Percentiles rank a stretch among this genome's conserved stretches.
Evolutionary conservation across 192 early-diverging fungal species (phyloP).

Genomic region (Coemansia sp.): DNA sequence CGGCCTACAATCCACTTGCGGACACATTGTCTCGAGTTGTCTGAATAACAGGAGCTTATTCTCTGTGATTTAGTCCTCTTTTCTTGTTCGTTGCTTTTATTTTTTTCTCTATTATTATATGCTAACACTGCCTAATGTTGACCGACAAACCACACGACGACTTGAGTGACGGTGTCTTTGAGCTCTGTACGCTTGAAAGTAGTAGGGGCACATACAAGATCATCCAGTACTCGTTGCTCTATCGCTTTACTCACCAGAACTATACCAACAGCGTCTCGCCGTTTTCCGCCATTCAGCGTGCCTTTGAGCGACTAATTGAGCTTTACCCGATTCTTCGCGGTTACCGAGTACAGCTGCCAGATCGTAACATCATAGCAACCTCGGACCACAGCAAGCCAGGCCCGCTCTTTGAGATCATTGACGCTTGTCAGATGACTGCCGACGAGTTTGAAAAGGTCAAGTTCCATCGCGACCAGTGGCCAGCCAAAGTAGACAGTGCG

Average conservation of each 20-base stretch:
- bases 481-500: neutral
- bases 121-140: neutral
- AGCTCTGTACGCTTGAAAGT: neutral
- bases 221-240: neutral
- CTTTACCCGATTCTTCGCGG: neutral
- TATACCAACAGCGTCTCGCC: neutral
- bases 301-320: neutral
- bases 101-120: neutral
- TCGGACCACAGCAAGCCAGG: neutral
- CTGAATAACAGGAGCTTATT: no score
- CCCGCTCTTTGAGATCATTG: neutral
- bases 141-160: neutral
- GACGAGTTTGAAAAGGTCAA: neutral
- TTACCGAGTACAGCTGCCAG: neutral
- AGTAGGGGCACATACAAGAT: neutral
- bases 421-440: neutral
- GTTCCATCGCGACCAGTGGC: conserved; percentile 2
- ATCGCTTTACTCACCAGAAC: neutral
- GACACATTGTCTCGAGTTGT: no score
- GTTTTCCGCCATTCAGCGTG: neutral
- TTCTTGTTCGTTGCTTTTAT: neutral
- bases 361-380: neutral
- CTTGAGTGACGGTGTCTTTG: neutral
- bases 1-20: no score
- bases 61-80: neutral